These are phyloP conservation scores for Melampsora larici-populina DNA, from an alignment of 1,284 basidiomycete genomes.

Conservation along the genomic window DNA sequence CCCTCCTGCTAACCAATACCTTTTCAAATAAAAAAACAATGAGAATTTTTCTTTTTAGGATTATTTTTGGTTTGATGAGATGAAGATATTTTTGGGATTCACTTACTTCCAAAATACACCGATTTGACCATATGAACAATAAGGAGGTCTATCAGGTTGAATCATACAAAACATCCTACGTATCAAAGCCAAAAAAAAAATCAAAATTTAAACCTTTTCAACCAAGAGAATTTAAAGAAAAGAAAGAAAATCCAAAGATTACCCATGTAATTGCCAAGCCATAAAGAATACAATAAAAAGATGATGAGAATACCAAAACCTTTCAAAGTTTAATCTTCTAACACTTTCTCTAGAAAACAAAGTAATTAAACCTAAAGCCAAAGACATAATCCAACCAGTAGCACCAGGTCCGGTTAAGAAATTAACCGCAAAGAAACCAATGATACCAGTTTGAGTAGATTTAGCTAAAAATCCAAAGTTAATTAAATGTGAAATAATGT, in stretches of 20 bases:
- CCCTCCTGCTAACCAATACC: conserved; percentile 83
- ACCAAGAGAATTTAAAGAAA: not conserved
- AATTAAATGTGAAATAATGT: conserved; percentile 71
- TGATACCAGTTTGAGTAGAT: conserved; percentile 59
- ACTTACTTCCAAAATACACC: conserved; percentile 83
- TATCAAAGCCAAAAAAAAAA: no score
- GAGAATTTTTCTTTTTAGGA: no score
- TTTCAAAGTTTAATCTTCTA: conserved; percentile 69
- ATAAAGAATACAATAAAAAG: conserved; percentile 85
- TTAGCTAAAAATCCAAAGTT: conserved; percentile 61
- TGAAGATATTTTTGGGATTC: not conserved
- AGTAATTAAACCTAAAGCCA: conserved; percentile 68
- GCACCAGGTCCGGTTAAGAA: conserved; percentile 71
- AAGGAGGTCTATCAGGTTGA: conserved; percentile 77
- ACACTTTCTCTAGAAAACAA: conserved; percentile 76
- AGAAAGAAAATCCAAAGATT: not conserved
- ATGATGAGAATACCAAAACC: conserved; percentile 70
- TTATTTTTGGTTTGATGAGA: conserved; percentile 38
- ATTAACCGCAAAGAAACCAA: conserved; percentile 69
- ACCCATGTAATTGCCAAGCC: conserved; percentile 73
- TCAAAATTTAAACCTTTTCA: no score
- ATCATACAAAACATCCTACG: conserved; percentile 88
- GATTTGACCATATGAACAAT: conserved; percentile 74
- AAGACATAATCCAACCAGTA: conserved; percentile 89
- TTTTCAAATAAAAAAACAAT: conserved; percentile 54